Base-by-base conservation (phyloP, 2,329 filamentous ascomycete genomes). In the Sclerotinia nivalis region DNA sequence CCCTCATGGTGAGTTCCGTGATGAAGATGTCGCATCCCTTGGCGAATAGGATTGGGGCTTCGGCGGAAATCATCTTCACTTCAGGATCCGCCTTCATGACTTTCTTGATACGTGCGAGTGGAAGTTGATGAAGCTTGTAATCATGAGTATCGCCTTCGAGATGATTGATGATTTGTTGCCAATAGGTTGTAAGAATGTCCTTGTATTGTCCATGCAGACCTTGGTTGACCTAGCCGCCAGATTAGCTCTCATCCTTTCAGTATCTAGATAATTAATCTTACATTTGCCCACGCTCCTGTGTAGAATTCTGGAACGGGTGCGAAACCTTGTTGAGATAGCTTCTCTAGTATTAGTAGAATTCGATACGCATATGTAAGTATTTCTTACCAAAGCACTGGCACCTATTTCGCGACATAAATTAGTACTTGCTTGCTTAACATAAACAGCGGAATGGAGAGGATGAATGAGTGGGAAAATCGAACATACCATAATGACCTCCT, bases 1-100 rank as follows among this genome's bases (percentile, higher is more conserved):
- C 96, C 73, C 96, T 93, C 96, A 99, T 99, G 10, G 96, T 99
- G 72, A 99, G 85, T 82, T 99, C 96, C 0, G 94, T 97, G 78
- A 99, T 99, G 83, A 99, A 99, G 78, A 98, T 97, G 79, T 99
- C 96, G 81, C 96, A 98, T 50, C 95, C 96, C 82, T 99, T 99
- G 66, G 96, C 96, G 78, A 99, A 99, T 20, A 99, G 85, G 75
- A 99, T 99, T 1, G 96, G 96, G 1, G 96, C 96, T 82, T 99
- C 96, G 12, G 96, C 96, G 5, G 94, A 98, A 73, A 99, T 99
- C 96, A 99, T 99, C 84, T 99, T 99, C 61, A 99, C 96, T 77
- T 99, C 96, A 0, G 96, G 96, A 76, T 99, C 96, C 0, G 96
- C 96, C 83, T 99, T 99, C 96, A 99, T 99, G 74, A 99, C 96